Conservation (phyloP, 2,329 filamentous ascomycete species). For the Aspergillus sp. region DNA sequence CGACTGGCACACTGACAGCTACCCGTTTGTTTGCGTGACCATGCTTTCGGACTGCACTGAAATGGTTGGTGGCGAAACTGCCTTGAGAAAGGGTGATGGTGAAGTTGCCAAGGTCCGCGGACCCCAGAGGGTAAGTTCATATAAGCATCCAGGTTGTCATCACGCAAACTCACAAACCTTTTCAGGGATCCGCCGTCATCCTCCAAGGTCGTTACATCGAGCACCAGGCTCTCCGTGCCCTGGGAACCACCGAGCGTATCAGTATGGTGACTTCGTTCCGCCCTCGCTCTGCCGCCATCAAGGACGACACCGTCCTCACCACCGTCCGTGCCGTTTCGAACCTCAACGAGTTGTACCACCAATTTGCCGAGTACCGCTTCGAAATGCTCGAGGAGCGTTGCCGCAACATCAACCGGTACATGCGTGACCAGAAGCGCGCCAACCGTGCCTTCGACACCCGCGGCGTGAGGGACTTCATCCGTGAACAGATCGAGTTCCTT, state of each 20-base stretch:
- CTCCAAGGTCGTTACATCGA: constrained; percentile 62
- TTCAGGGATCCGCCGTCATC: constrained; percentile 56
- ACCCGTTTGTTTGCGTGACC: constrained; percentile 62
- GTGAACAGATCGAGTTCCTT: constrained; percentile 22
- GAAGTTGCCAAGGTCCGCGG: constrained; percentile 54
- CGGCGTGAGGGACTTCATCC: constrained; percentile 21
- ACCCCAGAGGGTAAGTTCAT: constrained; percentile 49
- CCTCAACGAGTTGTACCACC: constrained; percentile 52
- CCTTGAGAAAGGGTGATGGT: constrained; percentile 48
- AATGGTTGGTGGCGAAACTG: constrained; percentile 61
- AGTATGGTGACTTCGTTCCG: constrained; percentile 61
- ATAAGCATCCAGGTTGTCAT: constrained; percentile 1
- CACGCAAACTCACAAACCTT: not conserved
- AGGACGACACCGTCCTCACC: constrained; percentile 56
- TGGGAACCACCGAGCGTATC: constrained; percentile 56
- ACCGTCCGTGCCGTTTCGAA: constrained; percentile 55
- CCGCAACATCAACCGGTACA: constrained; percentile 15
- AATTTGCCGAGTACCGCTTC: constrained; percentile 57
- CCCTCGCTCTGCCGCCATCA: constrained; percentile 47
- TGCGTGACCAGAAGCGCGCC: constrained; percentile 26
- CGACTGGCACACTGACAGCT: constrained; percentile 59
- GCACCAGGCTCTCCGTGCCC: constrained; percentile 55
- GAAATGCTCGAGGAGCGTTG: constrained; percentile 57
- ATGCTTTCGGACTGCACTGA: constrained; percentile 58
- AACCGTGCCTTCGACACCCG: constrained; percentile 25